These are phyloP conservation scores for Chalciporus piperatus DNA, from an alignment of 768 basidiomycete species.

Conservation along the genomic window DNA sequence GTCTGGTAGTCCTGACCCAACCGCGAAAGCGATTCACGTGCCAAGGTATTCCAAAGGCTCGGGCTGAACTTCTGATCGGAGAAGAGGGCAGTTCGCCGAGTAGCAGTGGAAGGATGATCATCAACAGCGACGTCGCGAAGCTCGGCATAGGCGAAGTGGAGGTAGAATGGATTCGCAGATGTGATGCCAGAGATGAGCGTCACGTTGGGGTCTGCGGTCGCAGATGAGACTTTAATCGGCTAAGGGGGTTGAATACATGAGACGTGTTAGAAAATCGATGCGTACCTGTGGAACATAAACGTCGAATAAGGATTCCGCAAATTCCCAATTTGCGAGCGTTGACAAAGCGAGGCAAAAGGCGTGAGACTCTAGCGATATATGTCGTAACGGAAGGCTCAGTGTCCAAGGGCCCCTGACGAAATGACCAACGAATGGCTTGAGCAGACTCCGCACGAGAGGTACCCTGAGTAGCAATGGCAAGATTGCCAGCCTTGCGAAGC, in stretches of 20 bases:
- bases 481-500: conserved; percentile 41
- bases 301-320: conserved; percentile 59
- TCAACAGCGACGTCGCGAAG: conserved; percentile 51
- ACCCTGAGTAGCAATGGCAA: conserved; percentile 54
- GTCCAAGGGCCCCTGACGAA: conserved; percentile 60
- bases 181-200: conserved; percentile 64
- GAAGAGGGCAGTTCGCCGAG: conserved; percentile 56
- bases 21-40: conserved; percentile 54
- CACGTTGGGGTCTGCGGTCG: conserved; percentile 50
- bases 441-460: conserved; percentile 47
- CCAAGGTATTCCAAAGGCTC: conserved; percentile 60
- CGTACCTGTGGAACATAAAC: conserved; percentile 53
- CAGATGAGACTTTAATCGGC: conserved; percentile 45
- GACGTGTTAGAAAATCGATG: background rate
- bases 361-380: conserved; percentile 44
- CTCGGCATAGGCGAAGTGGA: conserved; percentile 67
- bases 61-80: conserved; percentile 66
- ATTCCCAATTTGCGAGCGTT: conserved; percentile 62
- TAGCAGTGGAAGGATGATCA: conserved; percentile 36
- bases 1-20: conserved; percentile 70
- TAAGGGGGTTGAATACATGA: conserved; percentile 23
- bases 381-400: conserved; percentile 45
- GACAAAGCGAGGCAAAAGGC: conserved; percentile 50
- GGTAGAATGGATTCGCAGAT: conserved; percentile 49
- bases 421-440: conserved; percentile 64